phyloP scores from a whole-genome alignment of 805 yeast genomes.

The Candida ficus region DNA sequence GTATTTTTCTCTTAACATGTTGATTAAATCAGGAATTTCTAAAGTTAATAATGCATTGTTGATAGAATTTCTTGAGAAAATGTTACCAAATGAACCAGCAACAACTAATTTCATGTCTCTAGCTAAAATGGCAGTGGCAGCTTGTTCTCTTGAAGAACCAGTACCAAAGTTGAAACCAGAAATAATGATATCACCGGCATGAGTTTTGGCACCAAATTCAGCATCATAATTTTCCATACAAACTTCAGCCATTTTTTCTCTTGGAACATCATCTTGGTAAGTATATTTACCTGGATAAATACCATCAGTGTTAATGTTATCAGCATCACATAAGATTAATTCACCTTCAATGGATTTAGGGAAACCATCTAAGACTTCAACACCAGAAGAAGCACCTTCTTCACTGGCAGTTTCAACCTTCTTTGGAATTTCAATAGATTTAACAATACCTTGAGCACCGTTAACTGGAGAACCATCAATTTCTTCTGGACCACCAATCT shows the following conservation, averaged over 20 bases:
- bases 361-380: constrained; percentile 85
- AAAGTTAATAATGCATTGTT: constrained; percentile 92
- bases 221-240: constrained; percentile 99
- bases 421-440: constrained; percentile 29
- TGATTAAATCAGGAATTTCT: constrained; percentile 85
- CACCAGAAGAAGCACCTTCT: constrained; percentile 34
- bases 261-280: constrained; percentile 93
- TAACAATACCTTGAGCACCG: constrained; percentile 43
- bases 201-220: constrained; percentile 76
- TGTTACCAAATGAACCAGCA: constrained; percentile 96
- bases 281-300: constrained; percentile 99
- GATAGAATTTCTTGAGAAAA: constrained; percentile 91
- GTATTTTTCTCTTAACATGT: constrained; percentile 68
- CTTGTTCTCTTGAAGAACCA: constrained; percentile 98
- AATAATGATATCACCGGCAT: constrained; percentile 83
- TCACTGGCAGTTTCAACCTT: constrained; percentile 20
- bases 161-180: constrained; percentile 97
- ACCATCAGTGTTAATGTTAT: constrained; percentile 95
- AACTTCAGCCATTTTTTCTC: constrained; percentile 96
- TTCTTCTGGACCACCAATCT: constrained; percentile 90
- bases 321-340: constrained; percentile 92
- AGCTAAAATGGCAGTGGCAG: constrained; percentile 96
- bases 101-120: constrained; percentile 90
- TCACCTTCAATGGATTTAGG: constrained; percentile 89
- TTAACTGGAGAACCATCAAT: constrained; percentile 55